phyloP scores from a whole-genome alignment of 306 rosid genomes.

The Castanopsis chinensis region DNA sequence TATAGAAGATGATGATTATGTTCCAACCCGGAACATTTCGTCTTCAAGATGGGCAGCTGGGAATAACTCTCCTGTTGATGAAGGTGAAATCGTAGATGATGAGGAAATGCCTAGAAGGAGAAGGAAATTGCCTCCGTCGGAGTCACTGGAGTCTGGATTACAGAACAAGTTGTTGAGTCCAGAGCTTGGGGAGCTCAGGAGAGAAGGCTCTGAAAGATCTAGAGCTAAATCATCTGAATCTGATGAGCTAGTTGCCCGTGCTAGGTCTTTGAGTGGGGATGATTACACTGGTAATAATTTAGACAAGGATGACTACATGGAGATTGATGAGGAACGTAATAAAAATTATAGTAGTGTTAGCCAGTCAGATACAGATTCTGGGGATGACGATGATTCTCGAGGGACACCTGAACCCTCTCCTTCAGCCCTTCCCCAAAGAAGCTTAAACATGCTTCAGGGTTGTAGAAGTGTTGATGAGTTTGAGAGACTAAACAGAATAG shows the following conservation, averaged over 20 bases:
- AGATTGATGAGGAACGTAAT: conserved; percentile 51
- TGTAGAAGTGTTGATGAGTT: conserved; percentile 99
- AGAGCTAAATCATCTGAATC: conserved; percentile 68
- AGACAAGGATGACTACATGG: conserved; percentile 70
- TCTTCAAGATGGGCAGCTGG: conserved; percentile 99
- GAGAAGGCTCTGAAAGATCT: conserved; percentile 59
- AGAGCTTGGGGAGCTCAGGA: conserved; percentile 46
- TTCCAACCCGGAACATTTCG: conserved; percentile 71
- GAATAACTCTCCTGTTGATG: conserved; percentile 80
- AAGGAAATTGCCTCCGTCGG: conserved; percentile 46
- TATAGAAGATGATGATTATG: conserved; percentile 64
- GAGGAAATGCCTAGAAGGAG: conserved; percentile 56
- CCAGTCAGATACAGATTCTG: conserved; percentile 58
- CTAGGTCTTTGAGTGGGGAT: conserved; percentile 63
- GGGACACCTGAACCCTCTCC: conserved; percentile 61
- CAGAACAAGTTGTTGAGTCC: conserved; percentile 67
- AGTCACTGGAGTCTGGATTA: conserved; percentile 39
- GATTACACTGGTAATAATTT: conserved; percentile 48
- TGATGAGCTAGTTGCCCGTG: conserved; percentile 50
- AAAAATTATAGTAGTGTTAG: conserved; percentile 49
- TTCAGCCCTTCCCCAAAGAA: conserved; percentile 59
- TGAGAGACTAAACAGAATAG: conserved; percentile 96
- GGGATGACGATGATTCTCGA: conserved; percentile 51
- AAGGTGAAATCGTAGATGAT: conserved; percentile 67
- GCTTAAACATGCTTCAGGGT: conserved; percentile 92